A percentile compares a stretch with the other conserved stretches of the same genome.
These are phyloP conservation scores for Fraxinus pennsylvanica DNA, from an alignment of 257 asterid species.

Conservation along the genomic window DNA sequence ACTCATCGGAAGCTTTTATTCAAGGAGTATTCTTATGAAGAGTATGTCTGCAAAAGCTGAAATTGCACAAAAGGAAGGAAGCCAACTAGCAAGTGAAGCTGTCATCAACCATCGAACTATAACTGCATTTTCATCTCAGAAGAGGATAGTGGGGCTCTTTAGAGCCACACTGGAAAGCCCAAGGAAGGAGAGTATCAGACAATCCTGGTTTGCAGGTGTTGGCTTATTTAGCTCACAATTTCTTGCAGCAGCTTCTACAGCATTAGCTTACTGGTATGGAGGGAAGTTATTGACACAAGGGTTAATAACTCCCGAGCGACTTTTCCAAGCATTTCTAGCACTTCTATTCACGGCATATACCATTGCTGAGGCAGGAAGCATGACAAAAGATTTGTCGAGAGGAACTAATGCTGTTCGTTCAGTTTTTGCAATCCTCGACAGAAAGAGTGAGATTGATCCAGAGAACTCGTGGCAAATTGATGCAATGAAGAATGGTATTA, in stretches of 20 bases:
- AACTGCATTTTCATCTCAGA: conserved; percentile 70
- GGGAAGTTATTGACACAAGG: conserved; percentile 55
- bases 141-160: conserved; percentile 47
- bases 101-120: conserved; percentile 64
- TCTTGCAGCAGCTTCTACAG: conserved; percentile 72
- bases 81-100: conserved; percentile 73
- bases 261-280: conserved; percentile 84
- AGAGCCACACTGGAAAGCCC: conserved; percentile 54
- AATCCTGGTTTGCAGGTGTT: conserved; percentile 64
- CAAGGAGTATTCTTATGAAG: conserved; percentile 57
- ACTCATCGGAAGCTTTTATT: conserved; percentile 65
- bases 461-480: conserved; percentile 38
- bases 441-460: conserved; percentile 64
- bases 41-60: conserved; percentile 55
- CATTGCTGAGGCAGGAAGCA: conserved; percentile 87
- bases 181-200: conserved; percentile 57
- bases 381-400: conserved; percentile 82
- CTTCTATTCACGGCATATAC: conserved; percentile 84
- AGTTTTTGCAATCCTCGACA: conserved; percentile 66
- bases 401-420: conserved; percentile 77
- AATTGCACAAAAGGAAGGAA: conserved; percentile 62
- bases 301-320: conserved; percentile 51
- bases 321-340: conserved; percentile 75
- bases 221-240: conserved; percentile 81
- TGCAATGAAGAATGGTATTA: conserved; percentile 33